Conservation (phyloP, 2,329 filamentous ascomycete species). For the Verticillium dahliae region DNA sequence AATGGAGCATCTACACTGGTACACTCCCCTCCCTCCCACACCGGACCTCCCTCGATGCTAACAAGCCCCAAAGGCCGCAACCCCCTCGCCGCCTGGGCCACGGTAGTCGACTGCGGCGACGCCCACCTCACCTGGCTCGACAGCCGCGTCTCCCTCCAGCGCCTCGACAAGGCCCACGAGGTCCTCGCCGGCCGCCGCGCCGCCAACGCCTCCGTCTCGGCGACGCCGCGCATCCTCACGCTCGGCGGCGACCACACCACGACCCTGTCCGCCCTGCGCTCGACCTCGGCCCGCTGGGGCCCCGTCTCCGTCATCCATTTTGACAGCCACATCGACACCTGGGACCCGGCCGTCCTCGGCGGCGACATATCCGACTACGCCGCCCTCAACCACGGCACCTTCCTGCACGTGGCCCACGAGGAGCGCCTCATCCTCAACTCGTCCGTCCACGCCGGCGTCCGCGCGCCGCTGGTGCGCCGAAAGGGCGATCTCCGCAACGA, state of each 20-base stretch:
- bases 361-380: slow-evolving; percentile 55
- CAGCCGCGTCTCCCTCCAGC: slow-evolving; percentile 64
- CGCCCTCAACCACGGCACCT: slow-evolving; percentile 56
- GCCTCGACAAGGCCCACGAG: slow-evolving; percentile 60
- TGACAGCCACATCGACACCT: slow-evolving; percentile 65
- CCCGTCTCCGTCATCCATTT: slow-evolving; percentile 59
- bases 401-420: slow-evolving; percentile 55
- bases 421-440: slow-evolving; percentile 52
- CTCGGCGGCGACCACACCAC: slow-evolving; percentile 61
- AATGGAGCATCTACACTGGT: slow-evolving; percentile 20
- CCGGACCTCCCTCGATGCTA: neutral
- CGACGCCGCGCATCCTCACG: slow-evolving; percentile 47
- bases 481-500: slow-evolving; percentile 50
- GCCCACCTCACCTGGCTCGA: slow-evolving; percentile 73
- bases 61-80: slow-evolving; percentile 1
- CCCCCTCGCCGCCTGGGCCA: slow-evolving; percentile 11
- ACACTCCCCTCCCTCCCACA: neutral
- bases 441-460: slow-evolving; percentile 56
- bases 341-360: slow-evolving; percentile 57
- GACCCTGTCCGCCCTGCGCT: slow-evolving; percentile 55
- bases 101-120: slow-evolving; percentile 71
- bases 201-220: slow-evolving; percentile 35
- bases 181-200: slow-evolving; percentile 23
- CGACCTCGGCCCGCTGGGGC: slow-evolving; percentile 49
- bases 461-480: slow-evolving; percentile 41